Evolutionary conservation across 2,329 filamentous ascomycete genomes (phyloP).

Genomic region (Curvularia hawaiiensis): DNA sequence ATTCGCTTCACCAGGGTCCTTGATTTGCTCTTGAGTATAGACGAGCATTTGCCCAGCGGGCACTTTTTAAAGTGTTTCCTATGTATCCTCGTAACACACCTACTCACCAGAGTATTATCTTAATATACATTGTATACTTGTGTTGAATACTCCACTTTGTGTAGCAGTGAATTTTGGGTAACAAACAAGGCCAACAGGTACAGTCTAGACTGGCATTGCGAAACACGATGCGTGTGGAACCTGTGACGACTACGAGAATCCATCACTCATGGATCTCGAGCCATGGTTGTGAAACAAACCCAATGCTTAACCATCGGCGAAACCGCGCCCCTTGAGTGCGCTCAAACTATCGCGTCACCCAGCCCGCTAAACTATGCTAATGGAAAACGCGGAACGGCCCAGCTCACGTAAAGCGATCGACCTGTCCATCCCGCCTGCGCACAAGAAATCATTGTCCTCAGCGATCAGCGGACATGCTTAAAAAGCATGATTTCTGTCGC

Average conservation of each 20-base stretch:
- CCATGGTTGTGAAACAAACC: neutral
- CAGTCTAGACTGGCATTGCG: neutral
- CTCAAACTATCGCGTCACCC: neutral
- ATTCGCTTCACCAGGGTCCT: constrained; percentile 18
- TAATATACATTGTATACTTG: no score
- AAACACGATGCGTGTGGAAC: neutral
- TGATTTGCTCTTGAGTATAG: constrained; percentile 1
- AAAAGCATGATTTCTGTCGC: neutral
- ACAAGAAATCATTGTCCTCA: neutral
- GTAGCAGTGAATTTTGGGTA: neutral
- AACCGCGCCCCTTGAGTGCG: neutral
- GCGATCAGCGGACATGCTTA: neutral
- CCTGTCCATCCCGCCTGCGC: neutral
- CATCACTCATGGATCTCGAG: neutral
- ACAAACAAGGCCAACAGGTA: neutral
- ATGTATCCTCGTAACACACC: constrained; percentile 8
- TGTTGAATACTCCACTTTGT: no score
- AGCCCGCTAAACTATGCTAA: neutral
- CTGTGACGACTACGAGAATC: neutral
- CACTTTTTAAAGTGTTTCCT: constrained; percentile 10
- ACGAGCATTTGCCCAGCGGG: constrained; percentile 8
- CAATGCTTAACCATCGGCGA: neutral
- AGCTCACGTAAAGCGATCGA: neutral
- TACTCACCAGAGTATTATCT: no score
- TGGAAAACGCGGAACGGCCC: neutral